phyloP scores from a whole-genome alignment of 2,329 filamentous ascomycete genomes.

The Trichophaea hybrida region DNA sequence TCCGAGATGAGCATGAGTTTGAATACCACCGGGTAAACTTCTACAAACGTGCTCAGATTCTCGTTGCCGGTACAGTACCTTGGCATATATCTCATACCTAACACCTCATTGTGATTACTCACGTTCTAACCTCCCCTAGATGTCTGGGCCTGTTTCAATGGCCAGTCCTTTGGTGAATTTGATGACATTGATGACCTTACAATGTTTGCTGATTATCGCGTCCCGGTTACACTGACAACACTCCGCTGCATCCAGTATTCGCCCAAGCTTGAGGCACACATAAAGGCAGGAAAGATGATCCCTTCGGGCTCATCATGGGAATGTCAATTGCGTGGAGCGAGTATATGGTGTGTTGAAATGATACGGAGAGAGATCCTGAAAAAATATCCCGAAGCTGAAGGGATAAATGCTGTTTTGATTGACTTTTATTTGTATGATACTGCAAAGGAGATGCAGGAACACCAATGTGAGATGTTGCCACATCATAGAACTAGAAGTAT shows the following conservation, averaged over 20 bases:
- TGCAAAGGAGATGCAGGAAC: constrained; percentile 66
- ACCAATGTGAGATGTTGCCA: constrained; percentile 46
- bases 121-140: constrained; percentile 37
- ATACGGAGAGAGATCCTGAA: constrained; percentile 66
- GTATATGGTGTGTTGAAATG: constrained; percentile 91
- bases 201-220: constrained; percentile 96
- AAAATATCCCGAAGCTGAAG: constrained; percentile 50
- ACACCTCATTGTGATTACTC: background rate
- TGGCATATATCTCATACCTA: background rate
- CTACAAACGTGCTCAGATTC: constrained; percentile 87
- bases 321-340: constrained; percentile 77
- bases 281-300: constrained; percentile 50
- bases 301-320: constrained; percentile 65
- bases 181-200: constrained; percentile 87
- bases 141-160: constrained; percentile 89
- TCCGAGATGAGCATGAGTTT: constrained; percentile 66
- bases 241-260: constrained; percentile 75
- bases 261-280: constrained; percentile 57
- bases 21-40: constrained; percentile 64
- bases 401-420: constrained; percentile 77
- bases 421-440: constrained; percentile 96
- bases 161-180: constrained; percentile 64
- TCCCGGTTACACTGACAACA: constrained; percentile 80
- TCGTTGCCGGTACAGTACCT: constrained; percentile 47
- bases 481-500: constrained; percentile 88